Conservation (phyloP, 345 rosid genomes). For the Lumnitzera littorea region DNA sequence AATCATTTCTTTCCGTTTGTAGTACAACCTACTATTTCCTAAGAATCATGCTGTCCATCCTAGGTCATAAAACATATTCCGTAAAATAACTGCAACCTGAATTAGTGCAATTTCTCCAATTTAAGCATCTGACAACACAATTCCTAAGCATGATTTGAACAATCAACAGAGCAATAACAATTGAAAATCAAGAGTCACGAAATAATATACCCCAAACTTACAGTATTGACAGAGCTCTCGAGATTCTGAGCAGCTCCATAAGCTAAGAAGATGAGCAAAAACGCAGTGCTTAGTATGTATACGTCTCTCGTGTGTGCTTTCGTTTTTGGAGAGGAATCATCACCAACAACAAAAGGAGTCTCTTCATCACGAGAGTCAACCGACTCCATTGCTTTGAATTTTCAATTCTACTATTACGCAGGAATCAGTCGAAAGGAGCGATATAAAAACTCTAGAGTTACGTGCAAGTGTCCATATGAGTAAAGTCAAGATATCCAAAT, state of each 20-base stretch:
- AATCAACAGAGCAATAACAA: background rate
- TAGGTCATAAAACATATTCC: background rate
- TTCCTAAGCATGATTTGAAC: background rate
- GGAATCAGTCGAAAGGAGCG: too few relatives aligned
- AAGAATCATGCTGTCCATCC: too few relatives aligned
- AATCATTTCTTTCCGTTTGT: too few relatives aligned
- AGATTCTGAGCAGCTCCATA: conserved; percentile 97
- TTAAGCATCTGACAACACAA: background rate
- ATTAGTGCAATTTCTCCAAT: too few relatives aligned
- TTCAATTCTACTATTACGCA: too few relatives aligned
- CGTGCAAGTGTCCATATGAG: too few relatives aligned
- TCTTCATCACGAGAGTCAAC: conserved; percentile 40
- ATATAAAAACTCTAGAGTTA: too few relatives aligned
- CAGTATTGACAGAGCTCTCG: conserved; percentile 72
- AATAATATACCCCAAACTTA: conserved; percentile 19
- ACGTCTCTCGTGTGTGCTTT: conserved; percentile 56
- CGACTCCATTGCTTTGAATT: conserved; percentile 28
- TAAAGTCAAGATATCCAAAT: too few relatives aligned
- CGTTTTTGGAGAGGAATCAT: conserved; percentile 17
- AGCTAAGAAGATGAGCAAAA: conserved; percentile 70
- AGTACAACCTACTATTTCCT: too few relatives aligned
- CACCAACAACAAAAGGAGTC: conserved; percentile 43
- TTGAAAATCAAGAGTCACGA: background rate
- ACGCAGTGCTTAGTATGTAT: conserved; percentile 71
- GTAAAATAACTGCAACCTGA: background rate